A percentile compares a stretch with the other conserved stretches of the same genome.
Evolutionary conservation across 495 filamentous ascomycete species (phyloP).

Genomic region (Friedmanniomyces simplex): DNA sequence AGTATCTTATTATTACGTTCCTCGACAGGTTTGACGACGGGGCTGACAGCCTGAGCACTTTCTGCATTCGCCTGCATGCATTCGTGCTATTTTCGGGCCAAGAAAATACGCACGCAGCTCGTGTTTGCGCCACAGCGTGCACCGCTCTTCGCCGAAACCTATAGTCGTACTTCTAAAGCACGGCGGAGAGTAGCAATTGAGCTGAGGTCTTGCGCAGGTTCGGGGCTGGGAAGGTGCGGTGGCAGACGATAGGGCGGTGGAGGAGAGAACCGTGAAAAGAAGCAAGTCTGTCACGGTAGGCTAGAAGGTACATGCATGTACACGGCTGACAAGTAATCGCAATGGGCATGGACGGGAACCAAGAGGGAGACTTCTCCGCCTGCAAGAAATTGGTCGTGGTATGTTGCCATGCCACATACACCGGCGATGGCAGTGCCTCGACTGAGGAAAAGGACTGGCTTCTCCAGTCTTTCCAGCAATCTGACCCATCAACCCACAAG

Average conservation of each 20-base stretch:
- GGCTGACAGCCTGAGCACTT: neutral
- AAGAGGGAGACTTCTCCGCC: neutral
- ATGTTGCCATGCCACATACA: slow-evolving; percentile 33
- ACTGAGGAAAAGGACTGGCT: slow-evolving; percentile 26
- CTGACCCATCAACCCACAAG: slow-evolving; percentile 21
- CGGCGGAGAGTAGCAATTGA: too few species aligned
- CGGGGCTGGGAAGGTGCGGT: too few species aligned
- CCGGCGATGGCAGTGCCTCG: slow-evolving; percentile 15
- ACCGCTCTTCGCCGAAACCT: neutral
- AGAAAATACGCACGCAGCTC: neutral
- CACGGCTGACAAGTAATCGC: too few species aligned
- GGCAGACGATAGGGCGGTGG: too few species aligned
- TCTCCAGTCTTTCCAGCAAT: slow-evolving; percentile 29
- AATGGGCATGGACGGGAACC: too few species aligned
- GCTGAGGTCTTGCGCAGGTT: too few species aligned
- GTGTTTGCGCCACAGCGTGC: neutral
- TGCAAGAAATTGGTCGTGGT: slow-evolving; percentile 24
- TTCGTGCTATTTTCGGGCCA: neutral
- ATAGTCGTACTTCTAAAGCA: slow-evolving; percentile 30
- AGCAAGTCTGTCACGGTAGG: too few species aligned
- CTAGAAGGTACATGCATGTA: too few species aligned
- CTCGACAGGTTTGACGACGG: neutral
- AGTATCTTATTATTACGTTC: neutral
- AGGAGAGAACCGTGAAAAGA: too few species aligned
- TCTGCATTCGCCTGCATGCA: neutral